Base-by-base conservation (phyloP, 805 yeast species). In the Isabelozyma rhagii region DNA sequence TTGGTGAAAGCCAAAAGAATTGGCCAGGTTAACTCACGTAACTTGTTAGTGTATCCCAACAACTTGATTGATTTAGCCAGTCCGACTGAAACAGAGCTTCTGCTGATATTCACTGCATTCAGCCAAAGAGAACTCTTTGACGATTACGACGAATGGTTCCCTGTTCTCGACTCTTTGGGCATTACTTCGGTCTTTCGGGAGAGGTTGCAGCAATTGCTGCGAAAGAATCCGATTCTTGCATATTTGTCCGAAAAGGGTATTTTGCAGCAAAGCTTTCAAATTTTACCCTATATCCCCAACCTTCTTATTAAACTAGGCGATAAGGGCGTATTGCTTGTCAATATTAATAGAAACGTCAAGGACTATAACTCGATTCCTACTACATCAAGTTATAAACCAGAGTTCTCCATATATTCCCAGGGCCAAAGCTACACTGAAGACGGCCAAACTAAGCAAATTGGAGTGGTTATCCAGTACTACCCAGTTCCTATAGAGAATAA, bases 251-350 rank as follows among this genome's bases (percentile, higher is more conserved):
- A 62, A 5, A 44, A 56, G 42, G 94, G 86, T 0, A 61, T 76
- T 2, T 69, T 86, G 14, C 94, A 87, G 62, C 85, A 84, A 58
- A 80, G 85, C 0, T 77, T 87, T 56, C 85, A 84, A 56, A 56
- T 90, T n/a, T 68, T 89, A 14, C 97, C 97, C 0, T 90, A 74
- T 57, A 71, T 85, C 29, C 90, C 89, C 10, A 80, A 78, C 53
- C 65, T 89, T 8, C 55, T 87, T 18, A 69, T 89, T 7, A 89
- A 89, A 62, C 78, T 83, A 44, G 96, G 96, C 0, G 58, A 72
- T 1, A 68, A 79, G 47, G 96, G 96, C 0, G 78, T 87, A 0
- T 55, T 84, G 6, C 45, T 62, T 14, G 49, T 75, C 25, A 60
- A 66, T 42, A 50, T 79, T 44, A 62, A 78, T n/a, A 64, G 69